Conservation (phyloP, 192 early-diverging fungal genomes). For the Mortierella claussenii region DNA sequence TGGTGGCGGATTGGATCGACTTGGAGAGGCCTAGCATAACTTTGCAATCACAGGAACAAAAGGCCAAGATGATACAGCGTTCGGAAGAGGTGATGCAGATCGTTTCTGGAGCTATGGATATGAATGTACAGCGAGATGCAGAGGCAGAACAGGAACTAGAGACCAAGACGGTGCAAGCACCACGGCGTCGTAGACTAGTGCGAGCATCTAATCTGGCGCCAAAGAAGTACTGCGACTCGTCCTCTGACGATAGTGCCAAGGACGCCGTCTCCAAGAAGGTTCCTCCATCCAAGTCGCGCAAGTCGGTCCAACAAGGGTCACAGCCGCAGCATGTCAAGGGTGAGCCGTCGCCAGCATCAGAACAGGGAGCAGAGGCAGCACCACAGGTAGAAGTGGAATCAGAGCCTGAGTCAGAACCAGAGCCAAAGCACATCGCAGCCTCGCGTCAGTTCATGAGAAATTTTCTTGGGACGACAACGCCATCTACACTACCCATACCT, state of each 20-base stretch:
- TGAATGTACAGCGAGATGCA: background rate
- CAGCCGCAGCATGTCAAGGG: background rate
- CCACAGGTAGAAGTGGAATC: background rate
- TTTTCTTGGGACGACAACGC: constrained; percentile 3
- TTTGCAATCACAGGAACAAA: too few relatives aligned
- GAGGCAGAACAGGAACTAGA: background rate
- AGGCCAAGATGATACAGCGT: too few relatives aligned
- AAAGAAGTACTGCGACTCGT: constrained; percentile 8
- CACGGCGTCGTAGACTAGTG: constrained; percentile 15
- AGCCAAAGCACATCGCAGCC: background rate
- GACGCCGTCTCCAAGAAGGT: background rate
- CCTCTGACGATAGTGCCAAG: background rate
- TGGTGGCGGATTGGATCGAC: too few relatives aligned
- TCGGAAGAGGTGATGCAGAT: too few relatives aligned
- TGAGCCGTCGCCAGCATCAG: background rate
- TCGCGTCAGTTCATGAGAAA: constrained; percentile 9
- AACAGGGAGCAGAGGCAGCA: background rate
- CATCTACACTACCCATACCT: background rate
- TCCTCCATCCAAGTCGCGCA: background rate
- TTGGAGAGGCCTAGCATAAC: too few relatives aligned
- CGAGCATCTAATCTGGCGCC: constrained; percentile 2
- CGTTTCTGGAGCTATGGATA: background rate
- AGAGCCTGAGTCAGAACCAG: constrained; percentile 7
- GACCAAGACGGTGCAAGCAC: background rate
- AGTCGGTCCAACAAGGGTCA: background rate